Base-by-base conservation (phyloP, 371 early-diverging fungal species). In the Rhizomucor pusillus region DNA sequence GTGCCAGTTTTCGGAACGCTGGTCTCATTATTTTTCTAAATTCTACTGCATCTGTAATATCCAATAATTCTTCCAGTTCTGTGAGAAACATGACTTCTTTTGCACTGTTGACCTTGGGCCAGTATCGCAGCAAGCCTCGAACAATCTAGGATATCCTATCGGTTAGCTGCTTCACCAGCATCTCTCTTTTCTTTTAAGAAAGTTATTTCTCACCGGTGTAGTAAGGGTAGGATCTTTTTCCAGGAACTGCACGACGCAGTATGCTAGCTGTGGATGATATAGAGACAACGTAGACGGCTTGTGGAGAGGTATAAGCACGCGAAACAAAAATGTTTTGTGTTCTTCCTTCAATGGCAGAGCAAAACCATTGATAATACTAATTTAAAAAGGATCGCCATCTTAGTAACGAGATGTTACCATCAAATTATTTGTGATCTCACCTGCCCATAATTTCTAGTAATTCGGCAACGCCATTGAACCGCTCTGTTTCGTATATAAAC, bases 21-120 rank as follows among this genome's bases (percentile, higher is more conserved):
- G 94, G 95, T 12, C 85, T 83, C 73, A 92, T 90, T 43, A 98
- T 77, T 57, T 86, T 88, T 50, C 81, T 78, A 70, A 96, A 97
- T 65, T 94, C 92, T 20, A 80, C 79, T 1, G 91, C 90, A 65
- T 94, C 94, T 34, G 92, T 89, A 1, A 94, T 90, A 74, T 95
- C 95, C 78, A 97, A 65, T 16, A 97, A 92, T 56, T 96, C 96
- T 63, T 98, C 99, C 51, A 97, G 74, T 69, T 98, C 99, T 67
- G 91, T 94, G 64, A 98, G 75, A 68, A 92, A 98, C 90, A 98
- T 95, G 50, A 96, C 94, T 71, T 97, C 97, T 69, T 98, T 98
- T 4, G 93, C 92, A 56, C 92, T 92, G 79, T 96, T 98, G 34
- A 94, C 91, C 73, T 96, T 97, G 29, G 99, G 99, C 99, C 99